phyloP scores from a whole-genome alignment of 1,139 yeast genomes.

The Petasospora fabianii region DNA sequence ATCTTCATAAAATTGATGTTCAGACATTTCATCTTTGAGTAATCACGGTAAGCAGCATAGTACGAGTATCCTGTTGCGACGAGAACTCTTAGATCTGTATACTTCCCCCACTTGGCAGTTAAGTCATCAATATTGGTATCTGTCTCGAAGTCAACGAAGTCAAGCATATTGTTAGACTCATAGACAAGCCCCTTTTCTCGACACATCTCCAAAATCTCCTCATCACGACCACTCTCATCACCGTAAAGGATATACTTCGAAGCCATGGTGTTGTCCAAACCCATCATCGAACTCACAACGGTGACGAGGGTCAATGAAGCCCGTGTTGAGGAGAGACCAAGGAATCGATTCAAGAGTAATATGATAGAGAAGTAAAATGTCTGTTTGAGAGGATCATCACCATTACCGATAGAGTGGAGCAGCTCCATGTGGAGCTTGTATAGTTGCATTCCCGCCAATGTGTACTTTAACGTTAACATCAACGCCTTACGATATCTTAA shows the following conservation, averaged over 20 bases:
- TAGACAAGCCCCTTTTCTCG: slow-evolving; percentile 1
- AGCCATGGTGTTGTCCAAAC: slow-evolving; percentile 1
- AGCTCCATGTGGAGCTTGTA: slow-evolving; percentile 4
- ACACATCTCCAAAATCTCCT: slow-evolving; percentile 8
- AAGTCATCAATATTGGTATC: background rate
- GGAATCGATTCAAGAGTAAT: slow-evolving; percentile 5
- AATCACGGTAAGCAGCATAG: background rate
- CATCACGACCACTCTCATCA: slow-evolving; percentile 1
- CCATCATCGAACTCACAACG: slow-evolving; percentile 1
- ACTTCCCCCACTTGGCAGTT: slow-evolving; percentile 1
- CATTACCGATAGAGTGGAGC: slow-evolving; percentile 3
- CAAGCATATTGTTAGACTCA: background rate
- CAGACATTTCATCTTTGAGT: slow-evolving; percentile 4
- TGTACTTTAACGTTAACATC: slow-evolving; percentile 8
- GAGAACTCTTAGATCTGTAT: slow-evolving; percentile 4
- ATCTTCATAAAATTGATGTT: slow-evolving; percentile 7
- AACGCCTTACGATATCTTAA: slow-evolving; percentile 3
- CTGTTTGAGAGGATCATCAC: slow-evolving; percentile 6
- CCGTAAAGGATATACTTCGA: slow-evolving; percentile 9
- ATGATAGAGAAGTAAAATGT: slow-evolving; percentile 5
- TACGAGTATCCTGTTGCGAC: slow-evolving; percentile 1
- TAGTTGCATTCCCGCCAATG: slow-evolving; percentile 4
- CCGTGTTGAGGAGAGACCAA: slow-evolving; percentile 2
- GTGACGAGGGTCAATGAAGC: slow-evolving; percentile 5
- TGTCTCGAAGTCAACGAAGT: slow-evolving; percentile 4